These are phyloP conservation scores for Hypoxylon sp. DNA, from an alignment of 2,329 filamentous ascomycete genomes.

Conservation along the genomic window DNA sequence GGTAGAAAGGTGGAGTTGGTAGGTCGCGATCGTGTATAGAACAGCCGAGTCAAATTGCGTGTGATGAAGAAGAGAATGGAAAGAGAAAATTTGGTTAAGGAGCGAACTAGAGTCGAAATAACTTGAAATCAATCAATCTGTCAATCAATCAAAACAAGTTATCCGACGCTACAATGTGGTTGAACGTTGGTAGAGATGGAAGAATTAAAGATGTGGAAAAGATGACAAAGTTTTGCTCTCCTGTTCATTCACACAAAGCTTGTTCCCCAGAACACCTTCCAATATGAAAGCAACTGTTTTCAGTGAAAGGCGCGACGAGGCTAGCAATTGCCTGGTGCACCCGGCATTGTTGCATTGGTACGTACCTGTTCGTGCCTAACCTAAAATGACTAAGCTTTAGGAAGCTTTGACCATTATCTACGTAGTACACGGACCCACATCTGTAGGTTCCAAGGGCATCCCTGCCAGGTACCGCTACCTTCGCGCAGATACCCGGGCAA, in stretches of 20 bases:
- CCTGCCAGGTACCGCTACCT: neutral
- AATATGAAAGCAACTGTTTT: constrained; percentile 50
- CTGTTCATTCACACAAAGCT: constrained; percentile 27
- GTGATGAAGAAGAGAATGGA: constrained; percentile 22
- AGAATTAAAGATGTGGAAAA: constrained; percentile 26
- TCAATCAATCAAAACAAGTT: constrained; percentile 31
- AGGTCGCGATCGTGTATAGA: constrained; percentile 25
- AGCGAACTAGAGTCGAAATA: constrained; percentile 29
- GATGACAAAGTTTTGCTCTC: constrained; percentile 24
- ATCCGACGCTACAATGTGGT: constrained; percentile 11
- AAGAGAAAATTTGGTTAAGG: constrained; percentile 30
- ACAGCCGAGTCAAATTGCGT: constrained; percentile 11
- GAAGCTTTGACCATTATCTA: constrained; percentile 32
- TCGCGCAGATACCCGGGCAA: neutral
- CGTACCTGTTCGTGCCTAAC: constrained; percentile 21
- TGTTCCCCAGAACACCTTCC: neutral
- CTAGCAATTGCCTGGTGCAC: constrained; percentile 31
- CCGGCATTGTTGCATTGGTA: constrained; percentile 14
- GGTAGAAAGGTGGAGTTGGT: constrained; percentile 26
- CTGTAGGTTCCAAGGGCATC: neutral
- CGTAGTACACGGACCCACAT: too few relatives aligned
- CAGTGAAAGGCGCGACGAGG: constrained; percentile 54
- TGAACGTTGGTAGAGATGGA: constrained; percentile 22
- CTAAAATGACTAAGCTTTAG: constrained; percentile 30
- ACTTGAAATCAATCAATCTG: constrained; percentile 17